Evolutionary conservation across 2,329 filamentous ascomycete genomes (phyloP).

Genomic region (Hypoxylon sp.): DNA sequence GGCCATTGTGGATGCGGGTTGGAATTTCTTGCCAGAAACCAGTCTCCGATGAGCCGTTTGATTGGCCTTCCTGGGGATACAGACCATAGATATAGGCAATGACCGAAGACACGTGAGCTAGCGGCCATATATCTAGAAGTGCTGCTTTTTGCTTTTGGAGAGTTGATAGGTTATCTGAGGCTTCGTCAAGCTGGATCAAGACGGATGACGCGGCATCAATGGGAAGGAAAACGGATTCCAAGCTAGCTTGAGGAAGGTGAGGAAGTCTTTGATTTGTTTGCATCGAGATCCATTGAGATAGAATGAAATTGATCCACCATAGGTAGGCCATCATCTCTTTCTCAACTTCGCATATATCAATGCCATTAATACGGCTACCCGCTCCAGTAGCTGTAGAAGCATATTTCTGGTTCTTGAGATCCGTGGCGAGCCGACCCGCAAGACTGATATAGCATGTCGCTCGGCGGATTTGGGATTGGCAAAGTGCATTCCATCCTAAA

Average conservation of each 20-base stretch:
- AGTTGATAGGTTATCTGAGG: conserved; percentile 13
- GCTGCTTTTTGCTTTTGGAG: conserved; percentile 16
- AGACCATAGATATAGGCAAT: conserved; percentile 17
- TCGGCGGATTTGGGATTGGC: conserved; percentile 20
- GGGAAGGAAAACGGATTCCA: conserved; percentile 14
- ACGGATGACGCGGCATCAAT: conserved; percentile 7
- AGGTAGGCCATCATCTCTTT: conserved; percentile 22
- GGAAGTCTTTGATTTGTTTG: conserved; percentile 18
- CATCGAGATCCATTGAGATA: conserved; percentile 20
- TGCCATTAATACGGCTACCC: conserved; percentile 20
- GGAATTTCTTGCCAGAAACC: conserved; percentile 7
- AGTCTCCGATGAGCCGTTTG: background rate
- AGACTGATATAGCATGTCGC: conserved; percentile 20
- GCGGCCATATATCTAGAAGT: conserved; percentile 15
- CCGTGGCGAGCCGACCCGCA: conserved; percentile 6
- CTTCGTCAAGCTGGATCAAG: conserved; percentile 11
- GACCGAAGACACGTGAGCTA: conserved; percentile 14
- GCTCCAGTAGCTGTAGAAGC: conserved; percentile 10
- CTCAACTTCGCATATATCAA: conserved; percentile 22
- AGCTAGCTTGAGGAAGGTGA: conserved; percentile 14
- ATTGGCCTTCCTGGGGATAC: conserved; percentile 10
- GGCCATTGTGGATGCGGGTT: conserved; percentile 8
- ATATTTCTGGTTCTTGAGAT: conserved; percentile 15
- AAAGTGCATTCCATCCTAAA: conserved; percentile 17
- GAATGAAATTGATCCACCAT: conserved; percentile 23